Conservation (phyloP, 2,329 filamentous ascomycete genomes). For the Phialophora verrucosa region DNA sequence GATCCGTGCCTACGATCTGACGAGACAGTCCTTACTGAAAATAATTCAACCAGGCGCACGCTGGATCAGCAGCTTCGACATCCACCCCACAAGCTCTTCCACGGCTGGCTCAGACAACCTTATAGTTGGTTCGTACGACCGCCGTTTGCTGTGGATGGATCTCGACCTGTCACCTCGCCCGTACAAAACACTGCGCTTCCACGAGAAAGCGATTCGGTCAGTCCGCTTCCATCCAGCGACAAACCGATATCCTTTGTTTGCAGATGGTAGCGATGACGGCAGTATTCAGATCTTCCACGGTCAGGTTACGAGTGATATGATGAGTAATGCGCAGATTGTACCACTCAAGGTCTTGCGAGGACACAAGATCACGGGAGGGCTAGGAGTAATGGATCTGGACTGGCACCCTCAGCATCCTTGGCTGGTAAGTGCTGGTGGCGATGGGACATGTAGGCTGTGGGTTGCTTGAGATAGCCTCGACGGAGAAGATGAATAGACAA, state of each 20-base stretch:
- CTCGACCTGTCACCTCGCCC: conserved; percentile 87
- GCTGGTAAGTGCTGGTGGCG: conserved; percentile 91
- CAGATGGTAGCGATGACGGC: conserved; percentile 93
- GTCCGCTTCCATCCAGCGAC: conserved; percentile 81
- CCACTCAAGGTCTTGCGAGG: conserved; percentile 92
- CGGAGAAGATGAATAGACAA: background rate
- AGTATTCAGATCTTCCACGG: conserved; percentile 96
- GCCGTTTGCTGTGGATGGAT: conserved; percentile 94
- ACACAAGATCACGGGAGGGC: conserved; percentile 76
- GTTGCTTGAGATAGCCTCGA: conserved; percentile 53
- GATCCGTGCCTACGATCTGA: conserved; percentile 91
- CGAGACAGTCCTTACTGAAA: conserved; percentile 88
- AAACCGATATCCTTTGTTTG: conserved; percentile 80
- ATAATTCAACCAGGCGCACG: conserved; percentile 90
- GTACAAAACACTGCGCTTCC: conserved; percentile 96
- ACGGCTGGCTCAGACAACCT: conserved; percentile 92
- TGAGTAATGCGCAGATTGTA: conserved; percentile 96
- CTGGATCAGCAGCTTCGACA: conserved; percentile 92
- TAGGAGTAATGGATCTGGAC: conserved; percentile 91
- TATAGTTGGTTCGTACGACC: conserved; percentile 92
- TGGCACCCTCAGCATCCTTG: conserved; percentile 96
- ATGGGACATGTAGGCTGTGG: conserved; percentile 92
- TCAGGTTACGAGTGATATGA: conserved; percentile 89
- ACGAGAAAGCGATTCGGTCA: conserved; percentile 85
- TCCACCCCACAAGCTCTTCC: conserved; percentile 83